phyloP scores from a whole-genome alignment of 306 rosid species.

The Citrullus mucosospermus region DNA sequence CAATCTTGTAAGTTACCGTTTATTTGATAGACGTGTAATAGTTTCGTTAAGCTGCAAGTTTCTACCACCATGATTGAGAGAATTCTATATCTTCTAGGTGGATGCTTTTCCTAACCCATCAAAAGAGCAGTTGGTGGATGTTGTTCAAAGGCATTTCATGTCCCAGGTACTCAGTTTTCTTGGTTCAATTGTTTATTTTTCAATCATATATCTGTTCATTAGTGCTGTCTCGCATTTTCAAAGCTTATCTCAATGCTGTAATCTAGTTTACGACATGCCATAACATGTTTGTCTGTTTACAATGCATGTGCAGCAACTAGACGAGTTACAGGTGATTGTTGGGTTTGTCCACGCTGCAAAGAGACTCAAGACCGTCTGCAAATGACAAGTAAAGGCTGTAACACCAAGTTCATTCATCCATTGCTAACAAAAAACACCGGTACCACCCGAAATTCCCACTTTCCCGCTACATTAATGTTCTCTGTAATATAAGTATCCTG shows the following conservation, averaged over 20 bases:
- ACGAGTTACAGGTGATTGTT: conserved; percentile 85
- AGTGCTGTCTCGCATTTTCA: background rate
- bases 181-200: background rate
- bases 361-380: conserved; percentile 81
- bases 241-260: background rate
- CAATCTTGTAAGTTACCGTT: conserved; percentile 55
- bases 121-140: conserved; percentile 79
- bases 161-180: conserved; percentile 50
- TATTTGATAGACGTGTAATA: background rate
- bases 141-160: conserved; percentile 99
- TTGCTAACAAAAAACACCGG: background rate
- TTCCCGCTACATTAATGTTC: background rate
- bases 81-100: conserved; percentile 30
- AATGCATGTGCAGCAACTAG: conserved; percentile 60
- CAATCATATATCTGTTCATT: background rate
- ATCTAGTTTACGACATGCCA: background rate
- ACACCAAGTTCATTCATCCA: background rate
- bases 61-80: background rate
- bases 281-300: background rate
- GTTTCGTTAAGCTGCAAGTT: background rate
- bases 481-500: conserved; percentile 3
- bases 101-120: conserved; percentile 88
- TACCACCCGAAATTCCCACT: conserved; percentile 4
- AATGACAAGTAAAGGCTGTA: conserved; percentile 30
- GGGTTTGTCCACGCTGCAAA: conserved; percentile 94